A percentile compares a stretch with the other conserved stretches of the same genome.
These are phyloP conservation scores for Citrullus colocynthis DNA, from an alignment of 306 rosid genomes.

Conservation along the genomic window DNA sequence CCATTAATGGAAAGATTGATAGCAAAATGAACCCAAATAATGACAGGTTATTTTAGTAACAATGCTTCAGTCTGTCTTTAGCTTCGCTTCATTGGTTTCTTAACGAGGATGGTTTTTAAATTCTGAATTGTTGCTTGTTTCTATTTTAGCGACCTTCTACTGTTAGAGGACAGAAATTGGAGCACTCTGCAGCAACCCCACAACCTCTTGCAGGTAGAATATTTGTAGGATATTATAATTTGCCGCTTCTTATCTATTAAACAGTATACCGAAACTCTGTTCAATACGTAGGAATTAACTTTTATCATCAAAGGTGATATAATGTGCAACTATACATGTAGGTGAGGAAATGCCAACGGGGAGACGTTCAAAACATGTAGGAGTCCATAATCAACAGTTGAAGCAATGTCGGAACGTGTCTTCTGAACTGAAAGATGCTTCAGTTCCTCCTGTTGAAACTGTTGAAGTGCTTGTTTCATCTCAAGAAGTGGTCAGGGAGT, in stretches of 20 bases:
- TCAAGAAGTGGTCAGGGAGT: slow-evolving; percentile 22
- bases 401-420: slow-evolving; percentile 14
- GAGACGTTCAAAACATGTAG: slow-evolving; percentile 19
- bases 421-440: slow-evolving; percentile 16
- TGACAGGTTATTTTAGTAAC: not conserved
- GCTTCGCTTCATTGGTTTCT: not conserved
- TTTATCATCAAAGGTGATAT: slow-evolving; percentile 5
- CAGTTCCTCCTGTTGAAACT: slow-evolving; percentile 17
- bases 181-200: slow-evolving; percentile 28
- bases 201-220: slow-evolving; percentile 45
- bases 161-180: slow-evolving; percentile 39
- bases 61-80: not conserved
- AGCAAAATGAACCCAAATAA: not conserved
- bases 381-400: slow-evolving; percentile 8
- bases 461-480: slow-evolving; percentile 20
- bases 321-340: slow-evolving; percentile 20
- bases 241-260: not conserved
- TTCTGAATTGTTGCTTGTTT: slow-evolving; percentile 13
- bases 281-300: not conserved
- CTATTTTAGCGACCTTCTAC: slow-evolving; percentile 41
- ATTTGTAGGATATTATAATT: not conserved
- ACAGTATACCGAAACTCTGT: not conserved
- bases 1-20: not conserved
- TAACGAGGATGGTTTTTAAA: slow-evolving; percentile 1
- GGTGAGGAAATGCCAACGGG: slow-evolving; percentile 24